A percentile compares a stretch with the other conserved stretches of the same genome.
These are phyloP conservation scores for Hericium alpestre DNA, from an alignment of 768 basidiomycete genomes.

Conservation along the genomic window DNA sequence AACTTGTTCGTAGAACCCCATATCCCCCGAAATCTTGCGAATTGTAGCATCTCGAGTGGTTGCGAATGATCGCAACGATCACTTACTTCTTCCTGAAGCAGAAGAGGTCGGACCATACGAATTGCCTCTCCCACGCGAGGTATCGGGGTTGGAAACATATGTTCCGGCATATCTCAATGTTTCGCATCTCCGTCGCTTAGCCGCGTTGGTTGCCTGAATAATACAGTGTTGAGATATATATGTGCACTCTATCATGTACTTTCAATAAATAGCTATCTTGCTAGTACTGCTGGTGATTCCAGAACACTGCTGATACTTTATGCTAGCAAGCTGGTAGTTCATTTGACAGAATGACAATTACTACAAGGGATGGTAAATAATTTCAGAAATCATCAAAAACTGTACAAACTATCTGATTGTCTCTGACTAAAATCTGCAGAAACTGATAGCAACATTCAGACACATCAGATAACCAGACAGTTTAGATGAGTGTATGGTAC, in stretches of 20 bases:
- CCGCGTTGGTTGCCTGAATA: constrained; percentile 70
- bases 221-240: neutral
- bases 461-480: too few species aligned
- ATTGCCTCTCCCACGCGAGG: constrained; percentile 86
- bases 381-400: too few species aligned
- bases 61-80: constrained; percentile 94
- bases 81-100: constrained; percentile 90
- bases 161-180: constrained; percentile 88
- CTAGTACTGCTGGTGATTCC: too few species aligned
- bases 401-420: too few species aligned
- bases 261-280: neutral
- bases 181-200: constrained; percentile 78
- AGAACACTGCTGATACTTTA: too few species aligned
- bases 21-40: constrained; percentile 92
- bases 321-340: too few species aligned
- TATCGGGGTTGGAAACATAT: constrained; percentile 92
- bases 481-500: too few species aligned
- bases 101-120: constrained; percentile 97
- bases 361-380: too few species aligned
- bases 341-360: too few species aligned
- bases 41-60: constrained; percentile 94
- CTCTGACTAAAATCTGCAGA: too few species aligned
- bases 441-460: too few species aligned
- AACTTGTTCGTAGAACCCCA: constrained; percentile 60
- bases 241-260: constrained; percentile 1